Conservation (phyloP, 2,329 filamentous ascomycete species). For the Hypoxylon sp. region DNA sequence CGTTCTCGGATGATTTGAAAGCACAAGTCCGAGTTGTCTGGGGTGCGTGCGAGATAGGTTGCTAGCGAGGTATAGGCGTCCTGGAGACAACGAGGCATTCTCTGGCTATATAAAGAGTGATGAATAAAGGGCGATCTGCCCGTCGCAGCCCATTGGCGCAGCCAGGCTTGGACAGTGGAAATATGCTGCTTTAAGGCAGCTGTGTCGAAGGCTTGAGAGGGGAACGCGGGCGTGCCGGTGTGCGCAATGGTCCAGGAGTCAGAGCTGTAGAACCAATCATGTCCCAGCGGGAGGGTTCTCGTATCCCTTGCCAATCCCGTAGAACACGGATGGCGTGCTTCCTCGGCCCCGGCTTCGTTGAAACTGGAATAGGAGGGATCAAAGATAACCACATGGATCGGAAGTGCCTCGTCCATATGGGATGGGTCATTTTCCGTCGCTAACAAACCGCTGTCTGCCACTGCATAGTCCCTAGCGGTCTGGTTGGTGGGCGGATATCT, state of each 20-base stretch:
- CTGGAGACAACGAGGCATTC: slow-evolving; percentile 24
- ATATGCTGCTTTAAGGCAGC: slow-evolving; percentile 17
- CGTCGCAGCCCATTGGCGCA: slow-evolving; percentile 25
- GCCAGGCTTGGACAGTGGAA: slow-evolving; percentile 17
- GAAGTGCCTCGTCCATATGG: background rate
- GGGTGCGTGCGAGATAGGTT: slow-evolving; percentile 22
- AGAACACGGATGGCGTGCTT: slow-evolving; percentile 11
- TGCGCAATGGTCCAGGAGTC: slow-evolving; percentile 18
- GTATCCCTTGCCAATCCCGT: slow-evolving; percentile 12
- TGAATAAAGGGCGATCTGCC: slow-evolving; percentile 28
- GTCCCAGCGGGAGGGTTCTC: slow-evolving; percentile 11
- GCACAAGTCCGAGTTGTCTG: slow-evolving; percentile 27
- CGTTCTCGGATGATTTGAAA: slow-evolving; percentile 19
- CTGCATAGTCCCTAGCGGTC: slow-evolving; percentile 28
- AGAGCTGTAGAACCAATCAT: slow-evolving; percentile 22
- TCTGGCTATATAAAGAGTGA: slow-evolving; percentile 22
- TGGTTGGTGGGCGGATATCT: slow-evolving; percentile 26
- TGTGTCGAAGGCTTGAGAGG: slow-evolving; percentile 14
- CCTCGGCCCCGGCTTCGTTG: background rate
- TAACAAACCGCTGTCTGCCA: background rate
- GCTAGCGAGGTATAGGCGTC: slow-evolving; percentile 22
- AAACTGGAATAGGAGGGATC: slow-evolving; percentile 7
- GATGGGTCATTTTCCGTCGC: background rate
- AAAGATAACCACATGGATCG: slow-evolving; percentile 15
- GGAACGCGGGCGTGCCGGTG: slow-evolving; percentile 7